Evolutionary conservation across 179 eudicot species (phyloP), one percentile per base, ranked within the genome.

Genomic region (Silene coronaria): DNA sequence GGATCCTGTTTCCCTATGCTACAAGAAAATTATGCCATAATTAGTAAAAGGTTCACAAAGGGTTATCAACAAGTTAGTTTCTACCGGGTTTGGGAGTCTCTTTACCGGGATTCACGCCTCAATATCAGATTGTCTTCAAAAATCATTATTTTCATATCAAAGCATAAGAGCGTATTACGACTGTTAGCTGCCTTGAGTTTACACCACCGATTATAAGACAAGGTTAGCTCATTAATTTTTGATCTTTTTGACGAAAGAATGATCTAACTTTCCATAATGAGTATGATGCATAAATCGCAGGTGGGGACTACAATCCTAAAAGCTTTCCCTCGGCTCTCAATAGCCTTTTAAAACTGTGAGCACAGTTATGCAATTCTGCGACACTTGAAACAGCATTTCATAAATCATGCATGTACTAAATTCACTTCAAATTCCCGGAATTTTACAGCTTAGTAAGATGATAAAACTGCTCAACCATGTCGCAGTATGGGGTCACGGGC

Each of bases 41-140:
- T 65, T 28, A 14, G 36, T 17, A 14, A 16, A 16, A 30, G 69
- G 45, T 27, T 65, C 69, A 2, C 45, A 28, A 28, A 62, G 30
- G 69, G 45, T 32, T 27, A 4, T 65, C 22, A 32, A 28, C 68
- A 62, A 62, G 32, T 62, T 62, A 62, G 66, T 62, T 62, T 62
- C 66, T 26, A 62, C 17, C 66, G 13, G 12, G 32, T 62, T 62
- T 26, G 66, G 66, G 66, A 21, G 13, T 57, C 61, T 22, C 4
- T 61, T 62, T 6, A 62, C 10, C 14, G 14, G 48, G 48, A 42
- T 8, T 10, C 14, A 11, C 12, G 1, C 67, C 34, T 62, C 36
- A 27, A 27, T 61, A 23, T 60, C 13, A 12, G 17, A 17, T 14
- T 30, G 28, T 62, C 67, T 24, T 24, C 67, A 27, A 23, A 26